Percentiles rank a stretch among this genome's conserved stretches.
phyloP scores from a whole-genome alignment of 192 early-diverging fungal genomes.

The Linnemannia exigua region DNA sequence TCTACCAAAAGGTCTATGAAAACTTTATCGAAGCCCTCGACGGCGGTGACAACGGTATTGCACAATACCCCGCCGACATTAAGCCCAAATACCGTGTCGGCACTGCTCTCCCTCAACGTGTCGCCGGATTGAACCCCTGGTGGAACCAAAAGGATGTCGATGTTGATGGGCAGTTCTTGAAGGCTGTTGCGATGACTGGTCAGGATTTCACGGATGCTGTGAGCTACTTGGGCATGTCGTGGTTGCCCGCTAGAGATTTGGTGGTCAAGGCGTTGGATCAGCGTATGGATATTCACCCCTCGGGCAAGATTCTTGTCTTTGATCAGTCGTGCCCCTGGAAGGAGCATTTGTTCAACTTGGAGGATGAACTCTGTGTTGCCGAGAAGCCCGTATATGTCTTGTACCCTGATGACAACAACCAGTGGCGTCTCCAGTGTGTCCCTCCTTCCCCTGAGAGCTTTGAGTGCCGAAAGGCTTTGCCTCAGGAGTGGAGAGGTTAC shows the following conservation, averaged over 20 bases:
- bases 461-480: constrained; percentile 52
- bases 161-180: constrained; percentile 76
- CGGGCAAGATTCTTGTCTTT: constrained; percentile 87
- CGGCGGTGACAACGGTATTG: constrained; percentile 93
- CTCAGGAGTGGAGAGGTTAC: constrained; percentile 75
- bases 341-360: constrained; percentile 85
- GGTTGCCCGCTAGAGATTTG: constrained; percentile 91
- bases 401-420: constrained; percentile 38
- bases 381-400: constrained; percentile 43
- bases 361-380: constrained; percentile 68
- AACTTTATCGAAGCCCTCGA: constrained; percentile 86
- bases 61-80: constrained; percentile 85
- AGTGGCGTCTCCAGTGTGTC: constrained; percentile 49
- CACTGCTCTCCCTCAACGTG: constrained; percentile 86
- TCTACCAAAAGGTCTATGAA: constrained; percentile 91
- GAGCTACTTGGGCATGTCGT: constrained; percentile 78
- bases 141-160: constrained; percentile 92
- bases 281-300: constrained; percentile 71
- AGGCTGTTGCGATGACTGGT: constrained; percentile 84
- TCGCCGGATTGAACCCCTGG: constrained; percentile 91
- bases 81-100: constrained; percentile 86
- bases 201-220: constrained; percentile 79
- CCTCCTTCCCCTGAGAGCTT: constrained; percentile 43
- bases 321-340: constrained; percentile 95
- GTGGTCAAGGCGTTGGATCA: constrained; percentile 80